Evolutionary conservation across 495 filamentous ascomycete genomes (phyloP).

Genomic region (Corynascus novoguineensis): DNA sequence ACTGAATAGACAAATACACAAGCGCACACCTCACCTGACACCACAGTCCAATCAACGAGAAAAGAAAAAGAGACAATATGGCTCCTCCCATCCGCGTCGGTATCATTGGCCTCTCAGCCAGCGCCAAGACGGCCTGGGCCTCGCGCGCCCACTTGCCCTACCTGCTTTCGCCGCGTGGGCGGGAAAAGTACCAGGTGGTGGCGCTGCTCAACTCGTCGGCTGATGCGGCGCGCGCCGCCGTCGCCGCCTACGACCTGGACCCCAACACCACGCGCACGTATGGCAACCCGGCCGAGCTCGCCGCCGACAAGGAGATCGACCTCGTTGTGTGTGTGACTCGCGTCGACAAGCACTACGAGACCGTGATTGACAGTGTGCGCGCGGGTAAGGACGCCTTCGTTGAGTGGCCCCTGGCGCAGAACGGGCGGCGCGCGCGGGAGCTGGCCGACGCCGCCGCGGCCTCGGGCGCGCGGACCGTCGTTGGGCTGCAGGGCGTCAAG

Average conservation of each 20-base stretch:
- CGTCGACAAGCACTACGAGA: slow-evolving; percentile 48
- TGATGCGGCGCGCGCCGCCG: slow-evolving; percentile 44
- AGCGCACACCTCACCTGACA: too few species aligned
- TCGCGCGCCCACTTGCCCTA: slow-evolving; percentile 52
- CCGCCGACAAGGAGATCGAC: slow-evolving; percentile 47
- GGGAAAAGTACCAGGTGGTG: slow-evolving; percentile 47
- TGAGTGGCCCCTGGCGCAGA: slow-evolving; percentile 53
- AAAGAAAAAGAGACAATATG: too few species aligned
- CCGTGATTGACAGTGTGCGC: slow-evolving; percentile 37
- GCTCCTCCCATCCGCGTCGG: slow-evolving; percentile 48
- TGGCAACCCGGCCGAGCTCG: slow-evolving; percentile 45
- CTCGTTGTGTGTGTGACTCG: slow-evolving; percentile 52
- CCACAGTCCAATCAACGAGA: too few species aligned
- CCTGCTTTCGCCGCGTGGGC: slow-evolving; percentile 39
- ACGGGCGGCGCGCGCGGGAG: slow-evolving; percentile 34
- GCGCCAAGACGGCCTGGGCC: slow-evolving; percentile 48
- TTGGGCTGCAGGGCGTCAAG: slow-evolving; percentile 49
- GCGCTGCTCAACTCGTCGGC: slow-evolving; percentile 55
- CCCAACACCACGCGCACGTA: slow-evolving; percentile 46
- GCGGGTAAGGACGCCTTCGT: slow-evolving; percentile 55
- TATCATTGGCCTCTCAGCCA: slow-evolving; percentile 53
- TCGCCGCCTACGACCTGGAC: slow-evolving; percentile 41
- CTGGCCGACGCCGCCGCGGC: slow-evolving; percentile 36
- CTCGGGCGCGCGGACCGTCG: slow-evolving; percentile 39
- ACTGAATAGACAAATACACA: too few species aligned